Evolutionary conservation across 2,329 filamentous ascomycete genomes (phyloP).

Genomic region (Scedosporium dehoogii): DNA sequence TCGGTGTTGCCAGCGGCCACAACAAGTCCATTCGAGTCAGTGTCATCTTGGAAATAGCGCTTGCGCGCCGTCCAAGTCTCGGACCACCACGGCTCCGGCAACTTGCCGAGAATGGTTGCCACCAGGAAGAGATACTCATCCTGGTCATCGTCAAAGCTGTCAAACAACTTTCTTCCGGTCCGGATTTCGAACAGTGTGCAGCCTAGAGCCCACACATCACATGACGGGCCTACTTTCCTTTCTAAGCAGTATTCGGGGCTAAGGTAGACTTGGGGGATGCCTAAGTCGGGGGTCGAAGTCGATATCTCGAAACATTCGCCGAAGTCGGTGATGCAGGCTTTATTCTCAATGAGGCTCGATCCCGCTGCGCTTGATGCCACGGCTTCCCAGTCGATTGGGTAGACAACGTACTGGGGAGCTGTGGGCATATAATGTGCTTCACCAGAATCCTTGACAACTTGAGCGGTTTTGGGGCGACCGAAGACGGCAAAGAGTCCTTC

Average conservation of each 20-base stretch:
- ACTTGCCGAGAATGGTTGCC: constrained; percentile 17
- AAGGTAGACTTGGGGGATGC: neutral
- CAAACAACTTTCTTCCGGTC: neutral
- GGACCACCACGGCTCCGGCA: constrained; percentile 21
- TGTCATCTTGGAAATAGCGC: constrained; percentile 15
- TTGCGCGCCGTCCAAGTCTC: constrained; percentile 16
- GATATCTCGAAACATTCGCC: neutral
- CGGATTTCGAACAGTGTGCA: neutral
- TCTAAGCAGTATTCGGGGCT: neutral
- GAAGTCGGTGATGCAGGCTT: neutral
- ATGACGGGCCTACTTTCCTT: neutral
- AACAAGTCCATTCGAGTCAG: constrained; percentile 8
- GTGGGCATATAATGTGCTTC: constrained; percentile 10
- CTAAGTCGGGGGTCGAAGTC: neutral
- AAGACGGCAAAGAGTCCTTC: constrained; percentile 9
- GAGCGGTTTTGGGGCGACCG: neutral
- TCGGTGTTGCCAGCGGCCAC: neutral
- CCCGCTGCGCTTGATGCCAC: neutral
- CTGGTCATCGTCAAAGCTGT: neutral
- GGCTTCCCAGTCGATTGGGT: constrained; percentile 1
- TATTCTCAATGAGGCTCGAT: neutral
- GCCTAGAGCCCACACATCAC: neutral
- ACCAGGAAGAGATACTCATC: constrained; percentile 17
- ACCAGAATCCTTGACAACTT: constrained; percentile 7
- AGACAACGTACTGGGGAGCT: constrained; percentile 16